Evolutionary conservation across 2,329 filamentous ascomycete genomes (phyloP), one percentile per base, ranked within the genome.

Genomic region (Cadophora sp.): DNA sequence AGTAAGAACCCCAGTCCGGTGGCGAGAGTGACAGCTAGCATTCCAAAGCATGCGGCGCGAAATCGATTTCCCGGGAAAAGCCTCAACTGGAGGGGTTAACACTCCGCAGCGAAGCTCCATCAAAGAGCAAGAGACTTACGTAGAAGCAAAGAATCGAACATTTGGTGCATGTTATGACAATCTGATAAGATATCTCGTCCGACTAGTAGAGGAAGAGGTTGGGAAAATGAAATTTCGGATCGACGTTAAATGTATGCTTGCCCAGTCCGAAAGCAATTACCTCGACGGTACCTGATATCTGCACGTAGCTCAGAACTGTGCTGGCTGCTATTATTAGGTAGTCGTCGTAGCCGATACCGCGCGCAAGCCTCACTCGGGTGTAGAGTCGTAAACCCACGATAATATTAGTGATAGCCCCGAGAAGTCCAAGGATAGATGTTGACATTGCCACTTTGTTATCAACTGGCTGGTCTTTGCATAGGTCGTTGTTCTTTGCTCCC

Each of bases 131-230:
- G 2, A 18, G 27, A 27, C 59, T 20, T 27, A 62, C 59, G n/a
- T 62, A 51, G n/a, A 62, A 51, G n/a, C 43, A 62, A 2, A 62
- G 18, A 20, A 62, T 62, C 5, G 59, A 62, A 45, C 59, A 20
- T 51, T 62, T 62, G 24, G 50, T 33, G 4, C 51, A 24, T 13
- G 59, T 24, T 24, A 62, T 62, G 13, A 36, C 24, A 33, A 62
- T n/a, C 30, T 62, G 45, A n/a, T 61, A 61, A 1, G 30, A n/a
- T 3, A 61, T 61, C 59, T 61, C 59, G 27, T 61, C 45, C 4
- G 45, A 30, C 59, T 43, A 61, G 41, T 61, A 61, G 11, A 61
- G 59, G 11, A 30, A 47, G 27, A 61, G 59, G 22, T 43, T 47
- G 43, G 59, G 59, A 1, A 36, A 11, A 22, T 47, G 16, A 13